These are phyloP conservation scores for Lentinula boryana DNA, from an alignment of 768 basidiomycete species.

Conservation along the genomic window DNA sequence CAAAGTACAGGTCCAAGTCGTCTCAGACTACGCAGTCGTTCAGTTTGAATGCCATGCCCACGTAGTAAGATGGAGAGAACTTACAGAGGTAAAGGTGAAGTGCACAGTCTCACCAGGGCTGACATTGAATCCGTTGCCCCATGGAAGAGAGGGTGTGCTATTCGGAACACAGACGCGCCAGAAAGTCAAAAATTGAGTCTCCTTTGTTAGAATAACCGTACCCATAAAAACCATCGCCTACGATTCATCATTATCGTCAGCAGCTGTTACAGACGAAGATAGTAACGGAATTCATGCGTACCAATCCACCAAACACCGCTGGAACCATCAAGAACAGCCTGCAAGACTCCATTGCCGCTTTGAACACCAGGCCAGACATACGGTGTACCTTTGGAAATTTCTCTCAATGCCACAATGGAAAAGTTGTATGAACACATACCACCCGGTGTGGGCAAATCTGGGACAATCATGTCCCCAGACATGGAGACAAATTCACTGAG, in stretches of 20 bases:
- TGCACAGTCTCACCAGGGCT: slow-evolving; percentile 18
- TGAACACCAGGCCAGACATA: slow-evolving; percentile 23
- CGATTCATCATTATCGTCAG: background rate
- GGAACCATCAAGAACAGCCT: slow-evolving; percentile 21
- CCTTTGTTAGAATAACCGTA: background rate
- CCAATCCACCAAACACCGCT: slow-evolving; percentile 24
- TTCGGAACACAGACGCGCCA: no score
- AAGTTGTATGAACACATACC: slow-evolving; percentile 4
- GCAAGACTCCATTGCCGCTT: slow-evolving; percentile 19
- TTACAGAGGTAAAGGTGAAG: slow-evolving; percentile 16
- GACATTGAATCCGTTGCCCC: slow-evolving; percentile 23
- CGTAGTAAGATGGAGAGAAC: background rate
- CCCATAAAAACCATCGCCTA: slow-evolving; percentile 21
- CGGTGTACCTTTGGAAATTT: slow-evolving; percentile 13
- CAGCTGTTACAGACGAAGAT: background rate
- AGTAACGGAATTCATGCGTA: background rate
- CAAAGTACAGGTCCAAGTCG: slow-evolving; percentile 20
- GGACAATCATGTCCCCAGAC: slow-evolving; percentile 21
- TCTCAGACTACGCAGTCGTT: slow-evolving; percentile 12
- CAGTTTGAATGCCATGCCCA: background rate
- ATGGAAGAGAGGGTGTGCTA: slow-evolving; percentile 19
- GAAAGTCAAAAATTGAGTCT: background rate
- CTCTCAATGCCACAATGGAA: no score
- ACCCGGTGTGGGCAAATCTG: slow-evolving; percentile 16
- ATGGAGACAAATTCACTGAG: slow-evolving; percentile 17